Conservation (phyloP, 257 asterid species). For the Striga asiatica region DNA sequence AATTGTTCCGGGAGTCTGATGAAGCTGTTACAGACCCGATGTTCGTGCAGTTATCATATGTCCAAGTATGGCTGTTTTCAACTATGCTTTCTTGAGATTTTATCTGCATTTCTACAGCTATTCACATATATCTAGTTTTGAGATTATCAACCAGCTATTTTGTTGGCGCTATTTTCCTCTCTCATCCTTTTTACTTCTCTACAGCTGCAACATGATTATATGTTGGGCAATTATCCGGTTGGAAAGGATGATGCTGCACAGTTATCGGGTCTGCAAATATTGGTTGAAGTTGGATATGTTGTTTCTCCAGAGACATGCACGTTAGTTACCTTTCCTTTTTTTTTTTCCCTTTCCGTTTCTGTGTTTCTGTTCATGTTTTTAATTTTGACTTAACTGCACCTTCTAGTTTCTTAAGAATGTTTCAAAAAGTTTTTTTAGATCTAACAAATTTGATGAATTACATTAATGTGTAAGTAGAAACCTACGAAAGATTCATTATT, state of each 20-base stretch:
- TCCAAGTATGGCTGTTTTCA: conserved; percentile 47
- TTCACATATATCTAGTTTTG: not conserved
- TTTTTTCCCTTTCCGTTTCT: not conserved
- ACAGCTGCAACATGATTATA: conserved; percentile 97
- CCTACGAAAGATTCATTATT: conserved; percentile 3
- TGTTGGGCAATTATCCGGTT: conserved; percentile 86
- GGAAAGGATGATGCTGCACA: conserved; percentile 99
- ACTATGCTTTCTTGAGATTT: not conserved
- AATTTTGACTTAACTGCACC: not conserved
- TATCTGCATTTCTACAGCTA: not conserved
- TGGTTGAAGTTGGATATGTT: conserved; percentile 81
- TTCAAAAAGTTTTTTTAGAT: not conserved
- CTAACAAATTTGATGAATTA: too few relatives aligned
- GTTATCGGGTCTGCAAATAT: conserved; percentile 83
- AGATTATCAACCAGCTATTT: conserved; percentile 8
- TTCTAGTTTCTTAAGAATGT: conserved; percentile 4
- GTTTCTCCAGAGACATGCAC: conserved; percentile 82
- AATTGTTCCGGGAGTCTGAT: conserved; percentile 92
- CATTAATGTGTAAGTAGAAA: conserved; percentile 8
- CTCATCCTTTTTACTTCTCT: conserved; percentile 14
- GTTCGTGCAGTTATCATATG: conserved; percentile 92
- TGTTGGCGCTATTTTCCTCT: conserved; percentile 11
- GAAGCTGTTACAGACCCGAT: conserved; percentile 85
- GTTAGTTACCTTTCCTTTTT: conserved; percentile 39
- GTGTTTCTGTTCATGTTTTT: conserved; percentile 11